Evolutionary conservation across 306 rosid genomes (phyloP).

Genomic region (Cicer cuneatum): DNA sequence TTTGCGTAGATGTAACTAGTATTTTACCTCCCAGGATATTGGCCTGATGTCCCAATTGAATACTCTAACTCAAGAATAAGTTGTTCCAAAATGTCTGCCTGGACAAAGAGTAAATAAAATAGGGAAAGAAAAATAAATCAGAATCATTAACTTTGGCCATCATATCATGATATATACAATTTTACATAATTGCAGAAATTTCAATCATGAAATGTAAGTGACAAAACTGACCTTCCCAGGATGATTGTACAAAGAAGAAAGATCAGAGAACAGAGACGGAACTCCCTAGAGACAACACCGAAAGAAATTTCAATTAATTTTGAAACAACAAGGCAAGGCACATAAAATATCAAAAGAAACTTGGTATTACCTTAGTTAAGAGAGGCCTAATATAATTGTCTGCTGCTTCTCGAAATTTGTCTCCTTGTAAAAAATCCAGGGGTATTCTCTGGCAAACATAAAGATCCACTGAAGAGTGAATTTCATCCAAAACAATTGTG

Average conservation of each 20-base stretch:
- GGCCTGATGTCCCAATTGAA: conserved; percentile 64
- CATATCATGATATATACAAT: conserved; percentile 12
- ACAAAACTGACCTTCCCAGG: conserved; percentile 80
- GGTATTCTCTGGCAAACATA: conserved; percentile 80
- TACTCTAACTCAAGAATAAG: conserved; percentile 82
- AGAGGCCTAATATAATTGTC: conserved; percentile 89
- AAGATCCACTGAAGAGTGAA: conserved; percentile 40
- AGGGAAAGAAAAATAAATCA: conserved; percentile 27
- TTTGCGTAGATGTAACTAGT: not conserved
- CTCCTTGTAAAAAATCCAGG: conserved; percentile 91
- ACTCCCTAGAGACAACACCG: conserved; percentile 76
- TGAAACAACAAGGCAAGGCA: conserved; percentile 37
- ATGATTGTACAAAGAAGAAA: conserved; percentile 88
- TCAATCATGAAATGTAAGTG: conserved; percentile 24
- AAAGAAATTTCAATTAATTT: conserved; percentile 41
- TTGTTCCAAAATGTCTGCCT: conserved; percentile 95
- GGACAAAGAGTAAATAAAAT: conserved; percentile 42
- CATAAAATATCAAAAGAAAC: conserved; percentile 23
- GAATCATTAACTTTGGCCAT: conserved; percentile 17
- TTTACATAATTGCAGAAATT: conserved; percentile 8
- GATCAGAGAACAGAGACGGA: conserved; percentile 95
- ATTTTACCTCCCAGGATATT: conserved; percentile 83
- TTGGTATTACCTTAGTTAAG: conserved; percentile 73
- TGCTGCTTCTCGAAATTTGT: conserved; percentile 85
- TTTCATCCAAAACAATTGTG: not conserved